These are phyloP conservation scores for Rheum nobile DNA, from an alignment of 148 eudicot genomes.

Conservation along the genomic window DNA sequence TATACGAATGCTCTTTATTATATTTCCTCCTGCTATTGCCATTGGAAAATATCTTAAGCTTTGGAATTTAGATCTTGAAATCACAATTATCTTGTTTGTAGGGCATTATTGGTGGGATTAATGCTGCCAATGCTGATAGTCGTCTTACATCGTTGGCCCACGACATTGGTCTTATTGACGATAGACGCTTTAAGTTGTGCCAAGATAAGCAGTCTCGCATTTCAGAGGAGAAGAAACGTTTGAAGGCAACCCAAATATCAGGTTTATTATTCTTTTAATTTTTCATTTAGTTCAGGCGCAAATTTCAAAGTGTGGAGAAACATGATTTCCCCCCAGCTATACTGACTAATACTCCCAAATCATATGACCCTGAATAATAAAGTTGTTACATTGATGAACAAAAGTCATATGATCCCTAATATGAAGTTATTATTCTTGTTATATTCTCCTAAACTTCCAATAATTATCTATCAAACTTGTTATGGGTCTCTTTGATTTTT, in stretches of 20 bases:
- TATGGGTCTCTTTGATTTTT: background rate
- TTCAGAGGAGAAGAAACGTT: constrained; percentile 73
- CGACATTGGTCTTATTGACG: constrained; percentile 92
- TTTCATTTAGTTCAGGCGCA: background rate
- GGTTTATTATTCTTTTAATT: constrained; percentile 29
- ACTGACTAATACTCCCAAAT: background rate
- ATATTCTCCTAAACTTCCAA: background rate
- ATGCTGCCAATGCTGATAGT: constrained; percentile 99
- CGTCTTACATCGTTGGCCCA: constrained; percentile 95
- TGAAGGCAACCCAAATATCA: constrained; percentile 59
- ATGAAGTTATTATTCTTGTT: background rate
- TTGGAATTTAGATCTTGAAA: background rate
- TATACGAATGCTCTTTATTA: background rate
- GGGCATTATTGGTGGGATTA: constrained; percentile 94
- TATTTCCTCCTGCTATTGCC: background rate
- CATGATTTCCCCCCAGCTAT: background rate
- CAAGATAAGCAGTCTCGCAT: constrained; percentile 80
- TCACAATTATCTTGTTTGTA: constrained; percentile 16
- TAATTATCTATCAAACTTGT: background rate
- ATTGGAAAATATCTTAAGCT: background rate
- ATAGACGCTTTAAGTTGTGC: constrained; percentile 77
- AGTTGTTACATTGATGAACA: background rate
- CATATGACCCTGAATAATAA: background rate
- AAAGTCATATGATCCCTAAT: background rate
- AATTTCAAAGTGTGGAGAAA: background rate